Percentiles rank a stretch among this genome's conserved stretches.
These are phyloP conservation scores for Penicillium longicatenatum DNA, from an alignment of 495 filamentous ascomycete genomes.

Conservation along the genomic window DNA sequence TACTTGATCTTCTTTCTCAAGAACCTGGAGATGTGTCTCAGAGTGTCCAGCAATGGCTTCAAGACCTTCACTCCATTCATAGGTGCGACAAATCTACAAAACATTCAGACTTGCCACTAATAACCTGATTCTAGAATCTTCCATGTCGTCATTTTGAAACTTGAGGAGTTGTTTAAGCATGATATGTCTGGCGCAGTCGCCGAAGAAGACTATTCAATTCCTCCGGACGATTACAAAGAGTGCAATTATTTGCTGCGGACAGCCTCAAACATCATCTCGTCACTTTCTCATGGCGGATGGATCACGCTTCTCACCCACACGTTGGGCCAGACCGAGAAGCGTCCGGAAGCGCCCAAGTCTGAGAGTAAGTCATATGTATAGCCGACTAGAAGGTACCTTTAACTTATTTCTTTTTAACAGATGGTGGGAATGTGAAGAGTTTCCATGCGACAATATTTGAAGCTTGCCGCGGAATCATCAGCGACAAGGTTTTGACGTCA, in stretches of 20 bases:
- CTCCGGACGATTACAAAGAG: slow-evolving; percentile 67
- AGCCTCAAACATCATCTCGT: slow-evolving; percentile 67
- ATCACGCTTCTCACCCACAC: slow-evolving; percentile 40
- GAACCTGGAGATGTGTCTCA: slow-evolving; percentile 73
- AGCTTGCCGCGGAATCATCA: slow-evolving; percentile 35
- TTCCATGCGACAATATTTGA: slow-evolving; percentile 46
- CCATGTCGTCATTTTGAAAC: slow-evolving; percentile 38
- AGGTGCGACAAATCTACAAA: slow-evolving; percentile 29
- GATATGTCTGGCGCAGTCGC: slow-evolving; percentile 19
- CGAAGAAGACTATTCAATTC: slow-evolving; percentile 26
- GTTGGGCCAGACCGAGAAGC: slow-evolving; percentile 34
- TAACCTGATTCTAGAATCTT: slow-evolving; percentile 40
- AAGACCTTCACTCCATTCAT: slow-evolving; percentile 60
- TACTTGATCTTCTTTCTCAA: slow-evolving; percentile 77
- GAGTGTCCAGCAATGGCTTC: slow-evolving; percentile 80
- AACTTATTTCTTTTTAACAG: slow-evolving; percentile 18
- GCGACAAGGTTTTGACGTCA: slow-evolving; percentile 16
- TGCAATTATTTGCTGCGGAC: slow-evolving; percentile 78
- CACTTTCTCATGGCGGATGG: slow-evolving; percentile 48
- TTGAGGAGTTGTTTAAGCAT: slow-evolving; percentile 40
- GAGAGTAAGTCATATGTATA: slow-evolving; percentile 32
- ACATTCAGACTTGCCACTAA: neutral
- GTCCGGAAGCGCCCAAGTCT: slow-evolving; percentile 25
- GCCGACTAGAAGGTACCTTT: neutral
- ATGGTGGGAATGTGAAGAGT: slow-evolving; percentile 32